These are phyloP conservation scores for Biancaea sappan DNA, from an alignment of 306 rosid species.

Conservation along the genomic window DNA sequence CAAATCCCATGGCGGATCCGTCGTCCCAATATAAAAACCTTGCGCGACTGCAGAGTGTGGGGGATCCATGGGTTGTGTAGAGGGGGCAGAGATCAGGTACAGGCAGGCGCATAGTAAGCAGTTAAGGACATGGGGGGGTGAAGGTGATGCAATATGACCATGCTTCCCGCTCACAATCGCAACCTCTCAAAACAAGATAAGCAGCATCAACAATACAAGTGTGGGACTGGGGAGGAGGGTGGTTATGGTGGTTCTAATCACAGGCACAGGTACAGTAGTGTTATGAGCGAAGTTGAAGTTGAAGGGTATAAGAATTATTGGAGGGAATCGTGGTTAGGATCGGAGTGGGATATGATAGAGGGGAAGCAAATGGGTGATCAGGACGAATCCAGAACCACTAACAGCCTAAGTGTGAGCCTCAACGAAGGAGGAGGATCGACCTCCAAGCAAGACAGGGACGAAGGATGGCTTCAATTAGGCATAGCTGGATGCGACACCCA, in stretches of 20 bases:
- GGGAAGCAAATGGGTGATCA: slow-evolving; percentile 65
- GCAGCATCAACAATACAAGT: background rate
- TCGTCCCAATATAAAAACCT: slow-evolving; percentile 37
- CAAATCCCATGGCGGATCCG: slow-evolving; percentile 53
- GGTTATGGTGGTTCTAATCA: no score
- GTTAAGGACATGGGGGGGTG: background rate
- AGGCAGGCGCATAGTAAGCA: background rate
- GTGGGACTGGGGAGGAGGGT: no score
- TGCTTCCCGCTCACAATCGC: background rate
- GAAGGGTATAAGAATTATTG: slow-evolving; percentile 14
- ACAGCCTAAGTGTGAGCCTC: background rate
- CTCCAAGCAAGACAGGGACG: background rate
- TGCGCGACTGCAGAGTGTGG: no score
- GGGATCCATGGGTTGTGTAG: background rate
- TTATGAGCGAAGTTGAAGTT: slow-evolving; percentile 56
- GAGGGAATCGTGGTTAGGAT: slow-evolving; percentile 48
- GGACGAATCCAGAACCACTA: slow-evolving; percentile 59
- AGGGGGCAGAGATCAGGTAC: background rate
- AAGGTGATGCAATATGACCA: slow-evolving; percentile 4
- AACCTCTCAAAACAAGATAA: slow-evolving; percentile 4
- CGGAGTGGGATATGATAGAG: slow-evolving; percentile 34
- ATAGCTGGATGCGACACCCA: no score
- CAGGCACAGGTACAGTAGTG: no score
- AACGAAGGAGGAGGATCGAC: background rate
- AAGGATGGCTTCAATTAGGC: slow-evolving; percentile 81